Percentiles rank a stretch among this genome's conserved stretches.
Conservation (phyloP, 2,329 filamentous ascomycete genomes). For the Aspergillus sp. region DNA sequence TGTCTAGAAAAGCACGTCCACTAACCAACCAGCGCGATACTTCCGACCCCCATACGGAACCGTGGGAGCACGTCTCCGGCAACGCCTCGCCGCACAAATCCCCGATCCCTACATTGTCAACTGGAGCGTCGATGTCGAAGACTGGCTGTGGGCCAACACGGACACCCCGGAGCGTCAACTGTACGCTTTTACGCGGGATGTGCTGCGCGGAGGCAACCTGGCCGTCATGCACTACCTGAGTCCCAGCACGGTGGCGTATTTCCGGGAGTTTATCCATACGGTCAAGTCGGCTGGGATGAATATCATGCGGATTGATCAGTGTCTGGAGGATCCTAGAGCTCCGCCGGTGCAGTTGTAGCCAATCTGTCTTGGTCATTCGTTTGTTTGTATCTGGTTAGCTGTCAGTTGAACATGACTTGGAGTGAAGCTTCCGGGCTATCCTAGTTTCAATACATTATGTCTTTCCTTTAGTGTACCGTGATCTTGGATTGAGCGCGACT, state of each 20-base stretch:
- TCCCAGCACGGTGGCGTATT: constrained; percentile 54
- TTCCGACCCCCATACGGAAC: constrained; percentile 64
- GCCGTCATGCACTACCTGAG: constrained; percentile 65
- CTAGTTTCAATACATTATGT: neutral
- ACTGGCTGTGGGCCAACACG: constrained; percentile 59
- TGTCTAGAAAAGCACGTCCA: neutral
- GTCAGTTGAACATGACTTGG: too few species aligned
- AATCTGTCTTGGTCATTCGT: neutral
- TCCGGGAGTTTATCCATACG: constrained; percentile 56
- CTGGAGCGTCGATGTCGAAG: constrained; percentile 64
- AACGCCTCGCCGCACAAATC: constrained; percentile 49
- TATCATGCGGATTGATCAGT: constrained; percentile 60
- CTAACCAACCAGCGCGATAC: constrained; percentile 38
- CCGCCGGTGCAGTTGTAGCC: constrained; percentile 4
- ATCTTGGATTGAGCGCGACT: neutral
- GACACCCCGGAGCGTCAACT: constrained; percentile 59
- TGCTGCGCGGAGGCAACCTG: constrained; percentile 54
- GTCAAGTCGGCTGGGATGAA: constrained; percentile 57
- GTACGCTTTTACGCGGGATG: constrained; percentile 56
- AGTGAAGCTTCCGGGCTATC: neutral
- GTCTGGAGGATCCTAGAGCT: constrained; percentile 49
- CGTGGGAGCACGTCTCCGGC: constrained; percentile 58
- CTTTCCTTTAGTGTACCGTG: neutral
- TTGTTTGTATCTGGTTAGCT: too few species aligned
- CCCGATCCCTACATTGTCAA: constrained; percentile 53